Evolutionary conservation across 257 asterid genomes (phyloP).

Genomic region (Asclepias syriaca): DNA sequence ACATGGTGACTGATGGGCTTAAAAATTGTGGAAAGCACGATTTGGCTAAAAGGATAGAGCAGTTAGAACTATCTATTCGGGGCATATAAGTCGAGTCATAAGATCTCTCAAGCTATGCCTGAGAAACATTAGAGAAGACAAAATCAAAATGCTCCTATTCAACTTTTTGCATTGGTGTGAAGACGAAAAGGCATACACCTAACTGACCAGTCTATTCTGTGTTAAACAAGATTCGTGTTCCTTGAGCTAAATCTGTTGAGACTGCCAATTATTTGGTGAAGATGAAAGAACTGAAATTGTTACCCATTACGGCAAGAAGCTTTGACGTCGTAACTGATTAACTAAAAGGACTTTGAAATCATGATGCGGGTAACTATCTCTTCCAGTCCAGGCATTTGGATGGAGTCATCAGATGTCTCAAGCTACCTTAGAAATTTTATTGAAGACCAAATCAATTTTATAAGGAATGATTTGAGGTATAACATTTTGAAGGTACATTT

Average conservation of each 20-base stretch:
- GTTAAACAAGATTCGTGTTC: conserved; percentile 78
- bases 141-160: conserved; percentile 57
- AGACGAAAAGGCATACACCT: conserved; percentile 88
- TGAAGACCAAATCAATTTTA: background rate
- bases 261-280: conserved; percentile 90
- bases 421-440: background rate
- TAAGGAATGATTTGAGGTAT: background rate
- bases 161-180: conserved; percentile 87
- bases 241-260: conserved; percentile 84
- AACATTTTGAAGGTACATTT: conserved; percentile 18
- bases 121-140: background rate
- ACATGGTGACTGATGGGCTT: conserved; percentile 82
- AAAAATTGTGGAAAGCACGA: conserved; percentile 91
- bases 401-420: background rate
- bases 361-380: conserved; percentile 80
- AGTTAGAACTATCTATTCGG: conserved; percentile 65
- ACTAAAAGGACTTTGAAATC: conserved; percentile 79
- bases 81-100: conserved; percentile 34
- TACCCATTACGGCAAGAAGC: conserved; percentile 59
- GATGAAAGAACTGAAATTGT: conserved; percentile 70
- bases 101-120: background rate
- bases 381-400: conserved; percentile 54
- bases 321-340: conserved; percentile 92
- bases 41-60: conserved; percentile 80
- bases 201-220: conserved; percentile 83